Base-by-base conservation (phyloP, 306 rosid genomes). In the Phaseolus lunatus region DNA sequence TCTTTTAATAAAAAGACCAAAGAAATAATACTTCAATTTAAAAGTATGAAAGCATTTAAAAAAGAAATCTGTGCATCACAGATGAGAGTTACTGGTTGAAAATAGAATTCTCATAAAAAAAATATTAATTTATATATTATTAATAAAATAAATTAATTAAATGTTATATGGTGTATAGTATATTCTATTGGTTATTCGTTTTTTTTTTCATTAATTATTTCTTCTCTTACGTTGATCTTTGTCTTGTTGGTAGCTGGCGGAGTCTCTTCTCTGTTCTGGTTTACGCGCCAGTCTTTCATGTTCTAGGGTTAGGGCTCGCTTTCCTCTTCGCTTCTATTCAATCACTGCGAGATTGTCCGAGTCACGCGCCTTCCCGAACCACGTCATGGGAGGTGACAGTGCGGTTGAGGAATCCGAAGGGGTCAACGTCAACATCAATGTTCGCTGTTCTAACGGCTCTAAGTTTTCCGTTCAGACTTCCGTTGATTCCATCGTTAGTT, bases 381-480 rank as follows among this genome's bases (percentile, higher is more conserved):
- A 27, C 64, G 47, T 47, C 66, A 75, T 81, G 92, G 89, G 95
- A 68, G 90, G 88, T 70, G 89, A 84, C 53, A 80, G 82, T 26
- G 70, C 79, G 8, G 81, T 61, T 44, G 92, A 85, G 73, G 83
- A 86, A 66, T 76, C 76, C 5, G 76, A 57, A 11, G 90, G 76
- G 61, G 88, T 84, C 63, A 78, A 19, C 50, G 88, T 87, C 47
- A 80, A 15, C 45, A 62, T 93, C 87, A 89, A 90, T 84, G 66
- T 90, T 80, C 93, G 91, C 27, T 89, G 91, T 45, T 89, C 97
- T 66, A 87, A 78, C 75, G 96, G 96, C 33, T 82, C 96, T 9
- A 93, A 93, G 57, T 90, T 86, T 77, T 76, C 90, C 24, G 89
- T 88, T 35, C 86, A 72, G 73, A 84, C 82, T 70, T 62, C 57